Percentiles rank a stretch among this genome's conserved stretches.
phyloP scores from a whole-genome alignment of 371 early-diverging fungal species.

The Quaeritorhiza haematococci region DNA sequence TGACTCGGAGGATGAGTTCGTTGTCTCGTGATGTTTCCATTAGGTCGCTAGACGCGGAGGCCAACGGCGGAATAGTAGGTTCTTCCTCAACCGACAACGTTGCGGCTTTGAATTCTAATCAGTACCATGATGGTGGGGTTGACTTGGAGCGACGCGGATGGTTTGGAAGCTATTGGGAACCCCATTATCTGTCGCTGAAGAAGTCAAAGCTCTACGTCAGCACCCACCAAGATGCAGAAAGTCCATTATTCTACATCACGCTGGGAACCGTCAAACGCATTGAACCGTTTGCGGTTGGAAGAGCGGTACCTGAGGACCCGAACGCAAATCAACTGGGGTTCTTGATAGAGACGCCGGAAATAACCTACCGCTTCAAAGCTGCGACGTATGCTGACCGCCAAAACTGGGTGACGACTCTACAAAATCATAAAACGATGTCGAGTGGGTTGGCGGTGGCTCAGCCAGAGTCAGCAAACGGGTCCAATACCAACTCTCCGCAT shows the following conservation, averaged over 20 bases:
- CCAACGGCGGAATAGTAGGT: too few species aligned
- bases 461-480: not conserved
- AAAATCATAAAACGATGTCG: not conserved
- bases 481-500: not conserved
- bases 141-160: slow-evolving; percentile 9
- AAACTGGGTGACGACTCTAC: slow-evolving; percentile 5
- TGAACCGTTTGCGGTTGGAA: slow-evolving; percentile 2
- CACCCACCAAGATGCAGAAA: slow-evolving; percentile 4
- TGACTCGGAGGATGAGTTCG: not conserved
- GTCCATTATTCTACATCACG: slow-evolving; percentile 1
- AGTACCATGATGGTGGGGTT: slow-evolving; percentile 2
- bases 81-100: not conserved
- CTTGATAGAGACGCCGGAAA: slow-evolving; percentile 2
- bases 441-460: not conserved
- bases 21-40: too few species aligned
- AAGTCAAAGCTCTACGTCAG: slow-evolving; percentile 10
- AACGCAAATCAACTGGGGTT: slow-evolving; percentile 8
- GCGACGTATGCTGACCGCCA: slow-evolving; percentile 9
- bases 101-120: not conserved
- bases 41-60: too few species aligned
- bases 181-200: slow-evolving; percentile 9
- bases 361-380: slow-evolving; percentile 5
- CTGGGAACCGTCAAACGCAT: slow-evolving; percentile 2
- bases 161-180: slow-evolving; percentile 10
- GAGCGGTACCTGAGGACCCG: not conserved